Conservation (phyloP, 2,329 filamentous ascomycete genomes). For the Microthyrium microscopicum region DNA sequence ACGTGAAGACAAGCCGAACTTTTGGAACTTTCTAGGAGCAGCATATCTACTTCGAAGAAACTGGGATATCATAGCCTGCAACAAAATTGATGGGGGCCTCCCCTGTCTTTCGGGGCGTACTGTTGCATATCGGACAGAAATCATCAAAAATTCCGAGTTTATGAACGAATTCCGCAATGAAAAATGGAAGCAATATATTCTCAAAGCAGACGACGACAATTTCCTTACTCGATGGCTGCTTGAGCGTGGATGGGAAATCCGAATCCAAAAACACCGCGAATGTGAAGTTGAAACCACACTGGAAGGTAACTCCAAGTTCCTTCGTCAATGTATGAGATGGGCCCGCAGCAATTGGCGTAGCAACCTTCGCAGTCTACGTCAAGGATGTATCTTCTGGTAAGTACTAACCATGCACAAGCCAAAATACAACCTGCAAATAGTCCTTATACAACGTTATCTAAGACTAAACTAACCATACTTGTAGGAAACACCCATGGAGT, state of each 20-base stretch:
- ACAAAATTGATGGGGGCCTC: constrained; percentile 87
- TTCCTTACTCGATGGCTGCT: constrained; percentile 96
- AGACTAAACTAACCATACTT: constrained; percentile 12
- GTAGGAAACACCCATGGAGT: constrained; percentile 79
- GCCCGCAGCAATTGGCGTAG: constrained; percentile 95
- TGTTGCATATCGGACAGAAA: constrained; percentile 78
- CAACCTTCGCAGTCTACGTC: constrained; percentile 79
- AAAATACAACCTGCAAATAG: not conserved
- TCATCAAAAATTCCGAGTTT: constrained; percentile 72
- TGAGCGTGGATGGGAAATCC: constrained; percentile 80
- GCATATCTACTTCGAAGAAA: constrained; percentile 88
- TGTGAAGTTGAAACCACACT: constrained; percentile 87
- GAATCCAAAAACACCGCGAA: constrained; percentile 83
- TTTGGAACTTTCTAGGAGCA: constrained; percentile 82
- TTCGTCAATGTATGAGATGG: constrained; percentile 90
- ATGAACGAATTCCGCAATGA: constrained; percentile 82
- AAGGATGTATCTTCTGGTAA: constrained; percentile 65
- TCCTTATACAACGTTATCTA: constrained; percentile 11
- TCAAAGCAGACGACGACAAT: constrained; percentile 96
- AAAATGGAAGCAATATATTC: constrained; percentile 70
- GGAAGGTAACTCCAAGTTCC: constrained; percentile 73
- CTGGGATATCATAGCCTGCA: constrained; percentile 91
- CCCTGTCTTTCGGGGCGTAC: constrained; percentile 93
- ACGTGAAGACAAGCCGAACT: constrained; percentile 44
- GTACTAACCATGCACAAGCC: not conserved